phyloP scores from a whole-genome alignment of 805 yeast species.

The Metschnikowia hibisci region DNA sequence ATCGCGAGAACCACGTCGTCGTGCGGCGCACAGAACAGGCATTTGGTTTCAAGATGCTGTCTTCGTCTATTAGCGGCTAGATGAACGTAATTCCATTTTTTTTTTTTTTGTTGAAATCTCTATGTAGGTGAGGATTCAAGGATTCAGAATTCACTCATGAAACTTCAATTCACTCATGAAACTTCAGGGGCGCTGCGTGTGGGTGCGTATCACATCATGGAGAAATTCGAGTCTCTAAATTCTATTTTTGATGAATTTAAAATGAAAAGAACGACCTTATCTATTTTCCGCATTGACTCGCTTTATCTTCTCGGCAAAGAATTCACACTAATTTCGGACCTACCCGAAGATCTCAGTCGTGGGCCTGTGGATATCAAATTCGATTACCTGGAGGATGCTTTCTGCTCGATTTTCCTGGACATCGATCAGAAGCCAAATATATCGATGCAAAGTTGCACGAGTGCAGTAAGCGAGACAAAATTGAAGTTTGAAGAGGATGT shows the following conservation, averaged over 20 bases:
- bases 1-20: slow-evolving; percentile 3
- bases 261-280: slow-evolving; percentile 16
- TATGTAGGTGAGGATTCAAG: too few species aligned
- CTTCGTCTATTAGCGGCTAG: not conserved
- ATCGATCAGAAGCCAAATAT: not conserved
- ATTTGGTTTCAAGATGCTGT: not conserved
- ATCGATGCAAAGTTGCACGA: not conserved
- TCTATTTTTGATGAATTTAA: slow-evolving; percentile 19
- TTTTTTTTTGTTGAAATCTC: too few species aligned
- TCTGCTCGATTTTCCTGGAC: slow-evolving; percentile 18
- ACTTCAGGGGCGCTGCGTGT: not conserved
- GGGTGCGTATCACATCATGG: slow-evolving; percentile 15
- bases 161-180: too few species aligned
- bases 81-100: too few species aligned
- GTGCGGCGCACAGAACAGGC: not conserved
- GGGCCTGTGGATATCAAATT: slow-evolving; percentile 7
- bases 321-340: not conserved
- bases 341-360: slow-evolving; percentile 3
- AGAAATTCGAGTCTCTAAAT: slow-evolving; percentile 19
- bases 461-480: slow-evolving; percentile 3
- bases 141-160: too few species aligned
- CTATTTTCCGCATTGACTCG: slow-evolving; percentile 15
- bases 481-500: slow-evolving; percentile 15
- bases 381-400: slow-evolving; percentile 12
- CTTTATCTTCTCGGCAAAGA: slow-evolving; percentile 8